Conservation (phyloP, 441 rosid genomes). For the Pelargonium fulgidum region DNA sequence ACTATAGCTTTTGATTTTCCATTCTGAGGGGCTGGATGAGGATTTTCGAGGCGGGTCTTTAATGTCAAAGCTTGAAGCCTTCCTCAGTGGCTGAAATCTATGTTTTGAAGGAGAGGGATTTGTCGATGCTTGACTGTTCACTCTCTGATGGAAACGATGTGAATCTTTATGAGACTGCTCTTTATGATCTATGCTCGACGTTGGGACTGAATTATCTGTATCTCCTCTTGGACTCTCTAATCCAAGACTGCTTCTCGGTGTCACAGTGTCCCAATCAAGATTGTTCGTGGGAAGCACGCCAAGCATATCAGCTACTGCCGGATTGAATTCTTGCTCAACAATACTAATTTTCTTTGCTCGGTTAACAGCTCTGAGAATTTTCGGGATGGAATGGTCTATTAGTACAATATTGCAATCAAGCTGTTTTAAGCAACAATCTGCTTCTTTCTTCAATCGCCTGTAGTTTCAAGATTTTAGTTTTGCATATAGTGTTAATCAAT, state of each 20-base stretch:
- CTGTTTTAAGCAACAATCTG: conserved; percentile 29
- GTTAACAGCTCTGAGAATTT: conserved; percentile 28
- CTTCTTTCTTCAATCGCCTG: conserved; percentile 37
- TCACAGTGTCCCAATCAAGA: conserved; percentile 9
- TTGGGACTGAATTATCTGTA: conserved; percentile 15
- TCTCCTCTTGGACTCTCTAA: conserved; percentile 21
- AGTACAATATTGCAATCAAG: conserved; percentile 34
- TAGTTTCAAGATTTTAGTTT: not conserved
- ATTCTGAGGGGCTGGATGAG: conserved; percentile 15
- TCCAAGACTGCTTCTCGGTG: conserved; percentile 23
- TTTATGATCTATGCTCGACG: conserved; percentile 17
- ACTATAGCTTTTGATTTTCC: conserved; percentile 18
- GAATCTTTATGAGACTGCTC: conserved; percentile 22
- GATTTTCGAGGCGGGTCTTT: conserved; percentile 17
- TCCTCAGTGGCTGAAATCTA: conserved; percentile 9
- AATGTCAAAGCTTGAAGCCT: conserved; percentile 8
- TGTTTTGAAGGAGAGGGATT: conserved; percentile 14
- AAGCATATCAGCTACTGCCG: conserved; percentile 16
- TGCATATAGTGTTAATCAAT: no score
- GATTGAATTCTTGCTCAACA: conserved; percentile 10
- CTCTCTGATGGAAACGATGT: conserved; percentile 19
- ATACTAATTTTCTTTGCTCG: conserved; percentile 15
- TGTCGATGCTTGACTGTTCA: not conserved
- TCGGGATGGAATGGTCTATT: conserved; percentile 31
- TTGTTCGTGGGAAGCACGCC: conserved; percentile 12